Base-by-base conservation (phyloP, 345 rosid species). In the Erucastrum elatum region DNA sequence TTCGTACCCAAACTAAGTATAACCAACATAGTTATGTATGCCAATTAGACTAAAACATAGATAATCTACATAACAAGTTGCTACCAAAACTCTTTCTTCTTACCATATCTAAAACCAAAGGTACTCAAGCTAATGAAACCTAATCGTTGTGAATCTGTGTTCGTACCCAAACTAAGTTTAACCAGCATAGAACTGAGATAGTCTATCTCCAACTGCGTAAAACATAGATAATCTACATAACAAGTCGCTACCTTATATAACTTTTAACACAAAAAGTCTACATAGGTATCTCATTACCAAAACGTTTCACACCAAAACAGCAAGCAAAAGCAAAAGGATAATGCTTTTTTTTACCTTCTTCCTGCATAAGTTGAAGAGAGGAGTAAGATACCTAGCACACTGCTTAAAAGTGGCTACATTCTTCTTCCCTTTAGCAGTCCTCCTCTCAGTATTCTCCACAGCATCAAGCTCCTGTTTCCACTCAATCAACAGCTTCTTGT, bases 381-480 rank as follows among this genome's bases (percentile, higher is more conserved):
- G 98, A 78, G 83, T 81, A 75, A 95, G 83, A 83, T 95, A 95
- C 77, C 99, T 82, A 29, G 96, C 98, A 72, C 99, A 95, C 87
- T 93, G 99, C 88, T 95, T 88, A 76, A 95, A 95, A 2, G 97
- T 93, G 71, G 98, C 99, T 30, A 95, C 98, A 86, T 85, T 91
- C 31, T 89, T 84, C 81, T 95, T 95, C 39, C 99, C 97, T 75
- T 89, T 95, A 0, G 97, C 98, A 7, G 99, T 95, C 70, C 94
- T 83, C 85, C 91, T 91, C 86, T 90, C 97, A 11, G 88, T 82
- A 0, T 90, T 94, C 21, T 83, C 82, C 90, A 84, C 88, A 53
- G 90, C 98, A 85, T 84, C 85, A 81, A 95, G 83, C 85, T 95
- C 99, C 83, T 95, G 96, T 0, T 91, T 86, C 99, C 99, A 95